These are phyloP conservation scores for Phialophora expanda DNA, from an alignment of 2,329 filamentous ascomycete species.

Conservation along the genomic window DNA sequence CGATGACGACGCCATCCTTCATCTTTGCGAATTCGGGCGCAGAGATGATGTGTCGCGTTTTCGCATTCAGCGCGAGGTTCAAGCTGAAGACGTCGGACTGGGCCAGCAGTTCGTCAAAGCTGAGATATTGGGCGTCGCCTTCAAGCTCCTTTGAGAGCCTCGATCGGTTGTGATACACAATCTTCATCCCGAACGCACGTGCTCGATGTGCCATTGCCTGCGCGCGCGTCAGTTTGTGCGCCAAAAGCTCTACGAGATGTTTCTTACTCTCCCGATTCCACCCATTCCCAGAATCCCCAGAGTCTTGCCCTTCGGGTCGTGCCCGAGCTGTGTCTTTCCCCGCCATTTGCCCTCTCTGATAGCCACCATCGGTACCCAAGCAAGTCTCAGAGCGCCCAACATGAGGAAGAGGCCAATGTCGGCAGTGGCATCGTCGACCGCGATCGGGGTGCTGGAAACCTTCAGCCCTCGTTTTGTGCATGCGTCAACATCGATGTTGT, in stretches of 20 bases:
- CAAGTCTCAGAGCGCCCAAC: conserved; percentile 54
- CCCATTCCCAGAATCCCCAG: conserved; percentile 57
- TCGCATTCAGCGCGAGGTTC: conserved; percentile 52
- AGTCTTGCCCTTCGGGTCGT: conserved; percentile 53
- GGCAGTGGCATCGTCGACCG: conserved; percentile 55
- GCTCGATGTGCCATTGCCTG: conserved; percentile 55
- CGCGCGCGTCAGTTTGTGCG: conserved; percentile 9
- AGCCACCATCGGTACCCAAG: conserved; percentile 49
- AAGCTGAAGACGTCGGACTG: conserved; percentile 54
- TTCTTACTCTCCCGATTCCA: conserved; percentile 53
- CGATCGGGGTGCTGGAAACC: conserved; percentile 54
- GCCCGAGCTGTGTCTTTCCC: conserved; percentile 50
- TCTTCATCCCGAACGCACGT: conserved; percentile 54
- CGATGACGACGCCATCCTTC: conserved; percentile 53
- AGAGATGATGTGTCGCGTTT: conserved; percentile 54
- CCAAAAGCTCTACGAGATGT: background rate
- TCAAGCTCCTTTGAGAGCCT: conserved; percentile 50
- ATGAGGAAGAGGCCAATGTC: conserved; percentile 56
- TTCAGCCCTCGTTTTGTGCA: conserved; percentile 55
- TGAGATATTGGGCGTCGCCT: conserved; percentile 51
- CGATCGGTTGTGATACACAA: conserved; percentile 55
- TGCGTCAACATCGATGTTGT: conserved; percentile 62
- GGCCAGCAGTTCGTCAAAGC: conserved; percentile 54
- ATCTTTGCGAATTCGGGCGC: conserved; percentile 53
- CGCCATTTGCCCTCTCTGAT: conserved; percentile 52